These are phyloP conservation scores for Leccinum pellstonianum DNA, from an alignment of 768 basidiomycete species.

Conservation along the genomic window DNA sequence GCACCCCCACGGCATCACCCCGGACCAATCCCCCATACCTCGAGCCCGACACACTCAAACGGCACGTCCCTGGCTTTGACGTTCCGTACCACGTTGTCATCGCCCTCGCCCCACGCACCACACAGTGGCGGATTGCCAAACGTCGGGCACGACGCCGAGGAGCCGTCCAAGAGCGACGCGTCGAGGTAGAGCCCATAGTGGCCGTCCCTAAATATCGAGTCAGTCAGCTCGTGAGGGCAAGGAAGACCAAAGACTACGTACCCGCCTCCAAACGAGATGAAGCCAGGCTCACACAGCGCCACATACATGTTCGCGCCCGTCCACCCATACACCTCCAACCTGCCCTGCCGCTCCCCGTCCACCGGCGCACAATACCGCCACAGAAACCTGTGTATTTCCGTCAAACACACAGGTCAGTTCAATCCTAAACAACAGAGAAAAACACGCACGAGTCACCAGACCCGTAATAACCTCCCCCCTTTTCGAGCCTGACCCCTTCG, in stretches of 20 bases:
- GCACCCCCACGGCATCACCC: not conserved
- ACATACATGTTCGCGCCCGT: conserved; percentile 92
- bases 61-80: conserved; percentile 39
- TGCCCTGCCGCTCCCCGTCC: conserved; percentile 22
- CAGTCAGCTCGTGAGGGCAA: not conserved
- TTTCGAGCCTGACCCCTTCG: conserved; percentile 58
- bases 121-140: conserved; percentile 87
- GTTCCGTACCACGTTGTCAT: conserved; percentile 23
- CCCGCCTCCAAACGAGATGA: conserved; percentile 92
- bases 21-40: conserved; percentile 79
- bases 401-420: not conserved
- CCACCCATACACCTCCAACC: conserved; percentile 69
- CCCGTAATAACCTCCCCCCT: conserved; percentile 72
- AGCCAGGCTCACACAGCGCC: conserved; percentile 76
- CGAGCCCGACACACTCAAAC: conserved; percentile 92
- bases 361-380: conserved; percentile 37
- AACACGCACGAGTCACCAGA: conserved; percentile 76
- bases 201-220: conserved; percentile 51
- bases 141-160: conserved; percentile 80
- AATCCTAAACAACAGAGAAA: not conserved
- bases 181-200: conserved; percentile 89
- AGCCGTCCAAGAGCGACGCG: conserved; percentile 75
- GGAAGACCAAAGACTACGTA: conserved; percentile 37
- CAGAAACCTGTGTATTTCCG: not conserved
- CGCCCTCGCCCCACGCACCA: conserved; percentile 22